Evolutionary conservation across 306 rosid genomes (phyloP).

Genomic region (Casuarina glauca): DNA sequence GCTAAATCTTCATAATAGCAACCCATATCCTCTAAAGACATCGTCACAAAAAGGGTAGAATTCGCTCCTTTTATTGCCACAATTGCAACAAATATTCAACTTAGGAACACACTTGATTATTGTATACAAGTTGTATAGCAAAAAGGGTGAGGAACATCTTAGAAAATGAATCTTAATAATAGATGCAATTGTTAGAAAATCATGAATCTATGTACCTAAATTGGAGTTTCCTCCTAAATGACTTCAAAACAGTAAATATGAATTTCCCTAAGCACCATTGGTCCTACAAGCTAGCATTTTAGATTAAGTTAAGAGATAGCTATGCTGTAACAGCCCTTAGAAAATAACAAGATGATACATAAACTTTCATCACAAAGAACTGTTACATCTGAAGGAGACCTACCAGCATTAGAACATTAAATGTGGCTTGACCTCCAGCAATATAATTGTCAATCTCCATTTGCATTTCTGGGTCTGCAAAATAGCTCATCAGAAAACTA

Average conservation of each 20-base stretch:
- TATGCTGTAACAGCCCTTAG: neutral
- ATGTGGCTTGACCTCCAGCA: conserved; percentile 48
- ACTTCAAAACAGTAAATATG: conserved; percentile 8
- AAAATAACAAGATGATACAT: neutral
- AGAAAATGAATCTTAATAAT: neutral
- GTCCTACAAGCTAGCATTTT: conserved; percentile 23
- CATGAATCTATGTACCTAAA: conserved; percentile 5
- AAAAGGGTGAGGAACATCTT: neutral
- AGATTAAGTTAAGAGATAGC: neutral
- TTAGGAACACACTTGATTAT: neutral
- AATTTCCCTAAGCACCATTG: conserved; percentile 24
- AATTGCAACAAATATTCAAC: neutral
- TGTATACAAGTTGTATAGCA: neutral
- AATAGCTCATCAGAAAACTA: conserved; percentile 27
- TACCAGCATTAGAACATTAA: conserved; percentile 47
- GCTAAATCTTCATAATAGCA: neutral
- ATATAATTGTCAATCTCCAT: conserved; percentile 47
- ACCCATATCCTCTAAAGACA: neutral
- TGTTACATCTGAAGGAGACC: conserved; percentile 18
- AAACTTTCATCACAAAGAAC: neutral
- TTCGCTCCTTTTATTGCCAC: neutral
- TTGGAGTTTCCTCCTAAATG: conserved; percentile 20
- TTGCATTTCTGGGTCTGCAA: conserved; percentile 55
- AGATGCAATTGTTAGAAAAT: neutral
- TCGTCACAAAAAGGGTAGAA: neutral